These are phyloP conservation scores for Prunus dulcis DNA, from an alignment of 306 rosid genomes.

Conservation along the genomic window DNA sequence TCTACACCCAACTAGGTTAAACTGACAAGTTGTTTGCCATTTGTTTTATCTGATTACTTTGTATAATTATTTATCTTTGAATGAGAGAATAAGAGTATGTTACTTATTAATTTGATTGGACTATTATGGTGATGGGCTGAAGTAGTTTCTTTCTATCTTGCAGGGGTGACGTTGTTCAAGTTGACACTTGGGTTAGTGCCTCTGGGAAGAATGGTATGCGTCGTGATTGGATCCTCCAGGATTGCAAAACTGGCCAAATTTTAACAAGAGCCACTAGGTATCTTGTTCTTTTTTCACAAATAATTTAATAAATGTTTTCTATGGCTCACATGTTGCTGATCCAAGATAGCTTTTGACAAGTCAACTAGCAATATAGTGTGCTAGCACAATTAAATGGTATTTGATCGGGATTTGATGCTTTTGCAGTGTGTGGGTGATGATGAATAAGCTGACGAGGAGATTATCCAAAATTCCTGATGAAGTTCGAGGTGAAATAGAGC, in stretches of 20 bases:
- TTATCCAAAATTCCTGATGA: conserved; percentile 89
- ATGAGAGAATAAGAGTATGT: not conserved
- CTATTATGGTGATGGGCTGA: not conserved
- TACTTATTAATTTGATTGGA: not conserved
- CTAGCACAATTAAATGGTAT: conserved; percentile 4
- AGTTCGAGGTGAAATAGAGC: conserved; percentile 86
- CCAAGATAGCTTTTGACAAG: not conserved
- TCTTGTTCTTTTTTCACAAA: not conserved
- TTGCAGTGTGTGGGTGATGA: conserved; percentile 98
- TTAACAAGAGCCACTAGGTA: conserved; percentile 96
- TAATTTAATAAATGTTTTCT: not conserved
- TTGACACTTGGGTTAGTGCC: conserved; percentile 88
- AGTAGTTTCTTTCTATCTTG: conserved; percentile 16
- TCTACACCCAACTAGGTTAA: not conserved
- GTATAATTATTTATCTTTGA: not conserved
- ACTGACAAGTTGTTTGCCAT: not conserved
- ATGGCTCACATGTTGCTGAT: not conserved
- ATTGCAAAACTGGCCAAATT: conserved; percentile 69
- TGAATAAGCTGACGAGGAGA: conserved; percentile 92
- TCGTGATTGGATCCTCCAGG: conserved; percentile 91
- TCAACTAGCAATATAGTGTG: not conserved
- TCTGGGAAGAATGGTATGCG: conserved; percentile 98
- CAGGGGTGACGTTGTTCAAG: conserved; percentile 99
- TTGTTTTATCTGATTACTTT: not conserved
- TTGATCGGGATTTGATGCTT: conserved; percentile 24